Conservation (phyloP, 2,329 filamentous ascomycete species). For the Diaporthe ilicicola region DNA sequence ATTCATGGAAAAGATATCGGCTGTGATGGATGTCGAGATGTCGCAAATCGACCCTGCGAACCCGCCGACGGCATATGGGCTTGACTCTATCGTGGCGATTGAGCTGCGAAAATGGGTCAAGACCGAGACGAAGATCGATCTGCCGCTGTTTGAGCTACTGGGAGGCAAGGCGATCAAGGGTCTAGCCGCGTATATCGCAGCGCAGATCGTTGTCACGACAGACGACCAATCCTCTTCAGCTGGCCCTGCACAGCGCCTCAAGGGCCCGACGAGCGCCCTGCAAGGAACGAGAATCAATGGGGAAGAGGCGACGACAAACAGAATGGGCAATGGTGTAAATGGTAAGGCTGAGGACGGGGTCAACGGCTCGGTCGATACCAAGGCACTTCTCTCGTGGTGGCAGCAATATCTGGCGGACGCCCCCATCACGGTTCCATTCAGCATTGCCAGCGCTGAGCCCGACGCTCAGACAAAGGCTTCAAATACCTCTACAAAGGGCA, state of each 20-base stretch:
- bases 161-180: neutral
- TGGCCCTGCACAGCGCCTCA: neutral
- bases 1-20: conserved; percentile 14
- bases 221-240: neutral
- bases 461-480: neutral
- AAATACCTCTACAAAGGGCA: neutral
- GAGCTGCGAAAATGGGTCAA: conserved; percentile 22
- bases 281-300: neutral
- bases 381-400: neutral
- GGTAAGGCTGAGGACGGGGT: neutral
- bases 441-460: neutral
- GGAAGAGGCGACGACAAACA: neutral
- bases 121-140: conserved; percentile 1
- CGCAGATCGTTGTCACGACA: neutral
- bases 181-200: neutral
- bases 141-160: neutral
- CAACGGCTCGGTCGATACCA: neutral
- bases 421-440: neutral
- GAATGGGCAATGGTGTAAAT: neutral
- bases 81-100: conserved; percentile 19
- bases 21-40: conserved; percentile 6
- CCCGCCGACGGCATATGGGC: conserved; percentile 4
- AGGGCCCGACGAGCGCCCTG: neutral
- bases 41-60: neutral
- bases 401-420: neutral